Percentiles rank a stretch among this genome's conserved stretches.
Conservation (phyloP, 192 early-diverging fungal species). For the Coemansia sp. region DNA sequence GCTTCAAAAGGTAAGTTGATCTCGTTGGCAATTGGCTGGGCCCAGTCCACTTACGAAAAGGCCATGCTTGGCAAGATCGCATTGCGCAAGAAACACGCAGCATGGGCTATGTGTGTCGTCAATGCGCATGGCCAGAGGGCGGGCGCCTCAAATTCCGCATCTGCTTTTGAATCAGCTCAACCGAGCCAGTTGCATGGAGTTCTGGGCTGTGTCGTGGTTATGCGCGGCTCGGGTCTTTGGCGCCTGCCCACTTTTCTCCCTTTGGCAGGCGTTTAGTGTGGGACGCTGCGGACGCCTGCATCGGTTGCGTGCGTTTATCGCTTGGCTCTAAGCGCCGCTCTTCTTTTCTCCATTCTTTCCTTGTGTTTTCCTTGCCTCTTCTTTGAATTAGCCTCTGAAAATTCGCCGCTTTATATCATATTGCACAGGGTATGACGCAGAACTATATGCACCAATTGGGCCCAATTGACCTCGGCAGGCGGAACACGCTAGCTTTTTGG, state of each 20-base stretch:
- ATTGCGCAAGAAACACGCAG: neutral
- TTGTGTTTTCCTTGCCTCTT: no score
- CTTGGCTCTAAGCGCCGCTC: no score
- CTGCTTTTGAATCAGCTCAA: conserved; percentile 2
- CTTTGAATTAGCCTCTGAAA: neutral
- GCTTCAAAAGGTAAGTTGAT: no score
- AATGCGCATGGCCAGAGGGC: neutral
- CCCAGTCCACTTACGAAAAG: neutral
- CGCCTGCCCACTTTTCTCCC: neutral
- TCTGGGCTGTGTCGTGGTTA: neutral
- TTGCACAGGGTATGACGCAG: no score
- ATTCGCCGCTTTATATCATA: neutral
- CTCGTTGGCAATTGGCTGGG: no score
- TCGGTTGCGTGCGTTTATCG: neutral
- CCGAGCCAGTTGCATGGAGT: neutral
- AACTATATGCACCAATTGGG: no score
- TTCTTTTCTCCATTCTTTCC: no score
- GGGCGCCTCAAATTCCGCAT: conserved; percentile 5
- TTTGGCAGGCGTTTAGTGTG: neutral
- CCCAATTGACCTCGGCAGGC: no score
- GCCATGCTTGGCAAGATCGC: neutral
- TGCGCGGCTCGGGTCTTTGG: conserved; percentile 1
- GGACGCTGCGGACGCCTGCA: neutral
- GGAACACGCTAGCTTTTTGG: no score
- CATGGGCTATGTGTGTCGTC: neutral